These are phyloP conservation scores for Starmerella roubikii DNA, from an alignment of 805 yeast species.

Conservation along the genomic window DNA sequence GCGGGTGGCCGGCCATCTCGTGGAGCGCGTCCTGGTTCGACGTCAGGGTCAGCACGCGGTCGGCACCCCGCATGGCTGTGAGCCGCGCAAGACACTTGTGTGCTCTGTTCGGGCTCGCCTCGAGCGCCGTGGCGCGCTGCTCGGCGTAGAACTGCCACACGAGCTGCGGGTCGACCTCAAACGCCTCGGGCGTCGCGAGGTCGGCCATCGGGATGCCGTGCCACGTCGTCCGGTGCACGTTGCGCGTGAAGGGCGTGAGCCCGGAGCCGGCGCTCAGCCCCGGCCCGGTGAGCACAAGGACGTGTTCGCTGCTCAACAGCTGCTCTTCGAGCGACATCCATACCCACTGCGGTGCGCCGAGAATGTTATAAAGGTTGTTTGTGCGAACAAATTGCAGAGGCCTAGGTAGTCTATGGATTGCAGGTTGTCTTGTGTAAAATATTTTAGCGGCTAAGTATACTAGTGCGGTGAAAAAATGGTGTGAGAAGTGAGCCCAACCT, in stretches of 20 bases:
- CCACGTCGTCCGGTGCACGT: conserved; percentile 54
- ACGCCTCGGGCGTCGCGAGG: conserved; percentile 85
- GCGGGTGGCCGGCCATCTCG: conserved; percentile 49
- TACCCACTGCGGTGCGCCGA: no score
- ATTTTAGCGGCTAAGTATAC: no score
- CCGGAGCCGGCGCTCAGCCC: conserved; percentile 74
- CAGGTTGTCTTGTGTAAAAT: no score
- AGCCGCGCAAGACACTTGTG: conserved; percentile 58
- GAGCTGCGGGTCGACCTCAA: conserved; percentile 63
- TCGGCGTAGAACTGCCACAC: conserved; percentile 84
- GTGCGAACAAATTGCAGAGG: no score
- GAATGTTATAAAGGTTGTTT: no score
- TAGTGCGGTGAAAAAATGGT: no score
- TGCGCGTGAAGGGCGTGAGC: conserved; percentile 56
- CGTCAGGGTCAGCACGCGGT: conserved; percentile 50
- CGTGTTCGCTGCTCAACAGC: conserved; percentile 24
- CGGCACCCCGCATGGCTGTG: conserved; percentile 27
- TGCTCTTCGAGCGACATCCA: conserved; percentile 26
- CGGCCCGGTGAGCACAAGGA: conserved; percentile 53
- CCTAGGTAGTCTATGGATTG: no score
- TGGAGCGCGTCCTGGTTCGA: conserved; percentile 76
- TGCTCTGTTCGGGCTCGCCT: conserved; percentile 59
- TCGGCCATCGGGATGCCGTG: conserved; percentile 63
- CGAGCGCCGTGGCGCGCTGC: conserved; percentile 49
- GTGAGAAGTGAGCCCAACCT: no score